These are phyloP conservation scores for Pythium myriotylum DNA, from an alignment of 352 stramenopile genomes.

Conservation along the genomic window DNA sequence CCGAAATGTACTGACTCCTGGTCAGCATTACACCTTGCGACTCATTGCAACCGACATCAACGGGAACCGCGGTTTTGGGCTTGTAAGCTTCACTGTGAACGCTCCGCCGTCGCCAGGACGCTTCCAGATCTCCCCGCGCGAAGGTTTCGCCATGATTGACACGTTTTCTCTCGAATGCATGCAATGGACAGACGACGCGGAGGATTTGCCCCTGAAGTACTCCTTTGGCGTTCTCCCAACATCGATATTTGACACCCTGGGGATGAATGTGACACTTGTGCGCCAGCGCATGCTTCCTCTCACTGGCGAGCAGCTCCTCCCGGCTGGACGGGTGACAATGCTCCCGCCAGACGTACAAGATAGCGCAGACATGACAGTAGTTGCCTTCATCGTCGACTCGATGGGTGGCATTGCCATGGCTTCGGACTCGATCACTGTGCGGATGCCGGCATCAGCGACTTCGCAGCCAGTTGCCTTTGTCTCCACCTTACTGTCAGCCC, in stretches of 20 bases:
- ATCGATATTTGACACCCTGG: constrained; percentile 30
- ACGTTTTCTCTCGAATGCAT: constrained; percentile 50
- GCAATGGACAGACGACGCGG: constrained; percentile 62
- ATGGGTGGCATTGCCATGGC: constrained; percentile 44
- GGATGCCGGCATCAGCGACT: constrained; percentile 38
- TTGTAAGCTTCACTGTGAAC: constrained; percentile 58
- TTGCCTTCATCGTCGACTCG: constrained; percentile 59
- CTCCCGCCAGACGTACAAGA: constrained; percentile 38
- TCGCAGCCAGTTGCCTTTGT: constrained; percentile 44
- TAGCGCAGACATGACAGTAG: constrained; percentile 44
- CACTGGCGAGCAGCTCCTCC: constrained; percentile 41
- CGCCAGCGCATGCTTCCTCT: constrained; percentile 38
- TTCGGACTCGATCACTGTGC: constrained; percentile 40
- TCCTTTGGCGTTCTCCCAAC: constrained; percentile 55
- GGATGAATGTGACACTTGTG: constrained; percentile 29
- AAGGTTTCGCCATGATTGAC: constrained; percentile 59
- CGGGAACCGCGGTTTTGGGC: constrained; percentile 54
- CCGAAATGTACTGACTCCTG: constrained; percentile 56
- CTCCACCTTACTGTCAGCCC: constrained; percentile 31
- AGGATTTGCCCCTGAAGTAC: constrained; percentile 66
- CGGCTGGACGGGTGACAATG: constrained; percentile 40
- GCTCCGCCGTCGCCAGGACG: constrained; percentile 54
- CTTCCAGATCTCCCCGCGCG: constrained; percentile 44
- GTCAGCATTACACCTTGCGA: constrained; percentile 70
- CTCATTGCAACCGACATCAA: constrained; percentile 56